Conservation (phyloP, 2,329 filamentous ascomycete species). For the Plectosphaerella cucumerina region DNA sequence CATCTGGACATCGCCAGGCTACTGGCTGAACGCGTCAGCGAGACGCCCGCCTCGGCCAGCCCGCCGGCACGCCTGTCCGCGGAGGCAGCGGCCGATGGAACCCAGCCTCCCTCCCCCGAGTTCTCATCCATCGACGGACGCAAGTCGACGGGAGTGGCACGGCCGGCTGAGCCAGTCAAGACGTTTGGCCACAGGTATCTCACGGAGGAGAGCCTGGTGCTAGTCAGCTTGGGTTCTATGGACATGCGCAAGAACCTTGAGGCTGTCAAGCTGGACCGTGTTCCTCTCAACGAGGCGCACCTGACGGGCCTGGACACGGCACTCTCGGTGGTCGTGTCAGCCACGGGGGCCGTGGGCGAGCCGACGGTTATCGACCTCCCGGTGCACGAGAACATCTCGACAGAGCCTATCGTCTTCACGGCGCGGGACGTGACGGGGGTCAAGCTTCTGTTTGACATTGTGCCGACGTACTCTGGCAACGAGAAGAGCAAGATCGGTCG, state of each 20-base stretch:
- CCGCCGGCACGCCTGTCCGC: constrained; percentile 4
- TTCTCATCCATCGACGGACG: constrained; percentile 59
- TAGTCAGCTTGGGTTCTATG: constrained; percentile 93
- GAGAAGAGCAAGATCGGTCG: constrained; percentile 86
- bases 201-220: constrained; percentile 79
- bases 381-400: constrained; percentile 88
- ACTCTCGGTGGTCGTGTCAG: constrained; percentile 84
- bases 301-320: constrained; percentile 92
- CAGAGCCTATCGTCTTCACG: constrained; percentile 88
- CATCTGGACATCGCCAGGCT: constrained; percentile 76
- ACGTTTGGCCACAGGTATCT: constrained; percentile 95
- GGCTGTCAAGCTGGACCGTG: constrained; percentile 81
- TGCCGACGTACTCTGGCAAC: constrained; percentile 90
- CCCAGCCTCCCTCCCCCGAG: constrained; percentile 35
- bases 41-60: constrained; percentile 13
- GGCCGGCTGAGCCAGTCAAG: constrained; percentile 75
- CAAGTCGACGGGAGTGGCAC: constrained; percentile 45
- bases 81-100: constrained; percentile 8
- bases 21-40: constrained; percentile 49
- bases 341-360: constrained; percentile 79
- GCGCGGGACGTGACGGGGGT: constrained; percentile 74
- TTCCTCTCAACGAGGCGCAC: constrained; percentile 83
- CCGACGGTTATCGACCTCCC: constrained; percentile 87
- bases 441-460: constrained; percentile 88
- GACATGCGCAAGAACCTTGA: constrained; percentile 79